Conservation (phyloP, 768 basidiomycete species). For the Pulveroboletus frians region DNA sequence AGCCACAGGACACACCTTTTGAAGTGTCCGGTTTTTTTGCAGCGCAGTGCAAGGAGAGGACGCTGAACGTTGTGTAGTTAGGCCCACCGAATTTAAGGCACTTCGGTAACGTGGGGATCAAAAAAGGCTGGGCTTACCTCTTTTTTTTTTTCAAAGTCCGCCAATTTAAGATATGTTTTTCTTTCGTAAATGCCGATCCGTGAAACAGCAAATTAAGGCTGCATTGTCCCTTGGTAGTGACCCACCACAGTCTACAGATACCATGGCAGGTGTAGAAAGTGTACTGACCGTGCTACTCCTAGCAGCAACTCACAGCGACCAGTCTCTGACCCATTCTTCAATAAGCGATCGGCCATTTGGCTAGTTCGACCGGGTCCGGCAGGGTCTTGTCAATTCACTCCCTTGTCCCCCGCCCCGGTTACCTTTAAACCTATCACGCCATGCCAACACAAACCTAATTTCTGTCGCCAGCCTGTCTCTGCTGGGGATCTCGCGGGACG, state of each 20-base stretch:
- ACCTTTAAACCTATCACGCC: not conserved
- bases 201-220: constrained; percentile 3
- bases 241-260: not conserved
- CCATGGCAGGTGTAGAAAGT: not conserved
- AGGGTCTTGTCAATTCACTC: constrained; percentile 21
- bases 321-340: not conserved
- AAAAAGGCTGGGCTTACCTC: constrained; percentile 33
- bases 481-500: constrained; percentile 8
- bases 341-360: not conserved
- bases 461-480: not conserved
- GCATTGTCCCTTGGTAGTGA: not conserved
- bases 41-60: constrained; percentile 30
- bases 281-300: not conserved
- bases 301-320: no score
- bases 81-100: constrained; percentile 38
- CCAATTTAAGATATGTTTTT: constrained; percentile 14
- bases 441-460: constrained; percentile 12
- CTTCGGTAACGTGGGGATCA: constrained; percentile 38
- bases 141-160: constrained; percentile 36
- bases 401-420: constrained; percentile 15
- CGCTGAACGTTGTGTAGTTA: constrained; percentile 27
- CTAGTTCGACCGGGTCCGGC: constrained; percentile 14
- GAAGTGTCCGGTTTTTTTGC: constrained; percentile 31
- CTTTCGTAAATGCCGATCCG: constrained; percentile 26
- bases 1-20: constrained; percentile 40